Evolutionary conservation across 2,329 filamentous ascomycete species (phyloP).

Genomic region (Botrytis aclada): DNA sequence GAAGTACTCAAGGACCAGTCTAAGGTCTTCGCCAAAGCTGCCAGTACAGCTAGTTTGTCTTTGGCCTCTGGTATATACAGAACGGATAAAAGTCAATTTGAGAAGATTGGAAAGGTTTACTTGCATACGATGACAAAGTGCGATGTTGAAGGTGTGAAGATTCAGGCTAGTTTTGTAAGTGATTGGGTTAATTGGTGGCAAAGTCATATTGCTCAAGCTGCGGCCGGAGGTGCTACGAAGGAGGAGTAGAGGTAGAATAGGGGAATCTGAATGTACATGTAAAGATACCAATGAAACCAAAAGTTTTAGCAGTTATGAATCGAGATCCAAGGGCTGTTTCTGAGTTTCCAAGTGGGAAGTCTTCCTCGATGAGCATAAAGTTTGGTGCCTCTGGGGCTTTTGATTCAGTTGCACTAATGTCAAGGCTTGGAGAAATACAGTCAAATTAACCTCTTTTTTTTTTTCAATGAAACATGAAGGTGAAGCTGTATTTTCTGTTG

Average conservation of each 20-base stretch:
- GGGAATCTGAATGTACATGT: background rate
- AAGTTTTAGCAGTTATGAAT: background rate
- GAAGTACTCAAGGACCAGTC: constrained; percentile 62
- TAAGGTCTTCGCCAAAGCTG: constrained; percentile 69
- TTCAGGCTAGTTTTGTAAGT: constrained; percentile 64
- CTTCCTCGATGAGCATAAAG: background rate
- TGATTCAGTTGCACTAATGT: background rate
- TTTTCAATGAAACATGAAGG: background rate
- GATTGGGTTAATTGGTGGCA: constrained; percentile 75
- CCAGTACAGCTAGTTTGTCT: constrained; percentile 69
- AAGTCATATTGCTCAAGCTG: constrained; percentile 40
- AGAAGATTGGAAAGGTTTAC: constrained; percentile 62
- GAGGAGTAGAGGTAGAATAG: background rate
- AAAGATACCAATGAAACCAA: constrained; percentile 9
- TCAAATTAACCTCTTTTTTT: background rate
- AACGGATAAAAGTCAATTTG: constrained; percentile 50
- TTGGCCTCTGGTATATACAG: constrained; percentile 60
- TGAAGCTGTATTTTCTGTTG: background rate
- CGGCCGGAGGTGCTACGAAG: background rate
- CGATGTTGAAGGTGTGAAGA: constrained; percentile 54
- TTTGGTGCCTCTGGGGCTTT: background rate
- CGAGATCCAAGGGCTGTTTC: background rate
- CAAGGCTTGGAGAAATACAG: background rate
- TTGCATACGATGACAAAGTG: constrained; percentile 57
- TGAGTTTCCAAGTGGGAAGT: background rate